Evolutionary conservation across 2,329 filamentous ascomycete species (phyloP).

Genomic region (Aspergillus quadrilineatus): DNA sequence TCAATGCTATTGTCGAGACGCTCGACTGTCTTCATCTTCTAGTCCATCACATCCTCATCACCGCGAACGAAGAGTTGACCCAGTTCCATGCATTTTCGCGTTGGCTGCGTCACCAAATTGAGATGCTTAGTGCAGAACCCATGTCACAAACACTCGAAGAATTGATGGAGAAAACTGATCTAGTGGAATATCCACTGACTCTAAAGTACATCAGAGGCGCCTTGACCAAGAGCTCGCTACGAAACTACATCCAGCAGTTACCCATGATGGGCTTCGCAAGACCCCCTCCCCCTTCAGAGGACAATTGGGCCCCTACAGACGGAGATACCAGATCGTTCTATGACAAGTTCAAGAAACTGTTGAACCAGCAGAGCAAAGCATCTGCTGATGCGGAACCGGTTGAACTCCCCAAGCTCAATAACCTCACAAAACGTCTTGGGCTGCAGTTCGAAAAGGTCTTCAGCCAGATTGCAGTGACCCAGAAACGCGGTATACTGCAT

Average conservation of each 20-base stretch:
- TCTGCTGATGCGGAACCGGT: constrained; percentile 51
- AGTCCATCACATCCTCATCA: constrained; percentile 68
- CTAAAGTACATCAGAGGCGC: constrained; percentile 74
- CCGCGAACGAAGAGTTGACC: constrained; percentile 72
- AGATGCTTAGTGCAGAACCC: constrained; percentile 67
- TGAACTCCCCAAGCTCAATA: constrained; percentile 61
- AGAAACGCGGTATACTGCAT: constrained; percentile 67
- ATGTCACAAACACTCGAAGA: constrained; percentile 64
- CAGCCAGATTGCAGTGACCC: constrained; percentile 65
- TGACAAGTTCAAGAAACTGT: constrained; percentile 50
- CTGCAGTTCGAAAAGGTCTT: constrained; percentile 63
- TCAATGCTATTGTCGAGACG: constrained; percentile 64
- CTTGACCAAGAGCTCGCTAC: constrained; percentile 65
- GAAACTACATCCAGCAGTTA: constrained; percentile 52
- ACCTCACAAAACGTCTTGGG: constrained; percentile 61
- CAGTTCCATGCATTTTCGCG: constrained; percentile 75
- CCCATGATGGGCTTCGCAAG: constrained; percentile 34
- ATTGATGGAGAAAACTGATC: constrained; percentile 71
- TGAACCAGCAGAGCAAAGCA: constrained; percentile 51
- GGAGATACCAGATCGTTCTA: constrained; percentile 42
- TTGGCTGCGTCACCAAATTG: constrained; percentile 83
- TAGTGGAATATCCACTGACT: constrained; percentile 70
- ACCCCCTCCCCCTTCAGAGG: constrained; percentile 26
- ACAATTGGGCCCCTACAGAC: constrained; percentile 42
- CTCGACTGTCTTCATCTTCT: constrained; percentile 73